These are phyloP conservation scores for Stachybotrys elegans DNA, from an alignment of 2,329 filamentous ascomycete species.

Conservation along the genomic window DNA sequence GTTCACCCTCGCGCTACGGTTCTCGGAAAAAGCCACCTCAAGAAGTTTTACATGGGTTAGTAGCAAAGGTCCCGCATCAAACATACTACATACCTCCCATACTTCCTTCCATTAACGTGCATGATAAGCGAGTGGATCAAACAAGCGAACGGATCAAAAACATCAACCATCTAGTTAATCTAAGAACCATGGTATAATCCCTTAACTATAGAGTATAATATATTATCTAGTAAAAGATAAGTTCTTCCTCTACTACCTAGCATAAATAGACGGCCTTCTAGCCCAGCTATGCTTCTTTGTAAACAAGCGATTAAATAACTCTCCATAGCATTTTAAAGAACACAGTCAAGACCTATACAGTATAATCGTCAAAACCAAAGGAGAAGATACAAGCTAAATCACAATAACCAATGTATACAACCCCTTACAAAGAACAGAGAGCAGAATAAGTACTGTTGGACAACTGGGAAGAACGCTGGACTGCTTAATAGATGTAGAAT, in stretches of 20 bases:
- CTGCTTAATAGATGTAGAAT: background rate
- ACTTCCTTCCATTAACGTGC: too few species aligned
- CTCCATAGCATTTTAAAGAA: background rate
- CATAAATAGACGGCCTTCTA: conserved; percentile 1
- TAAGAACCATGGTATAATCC: background rate
- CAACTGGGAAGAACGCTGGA: background rate
- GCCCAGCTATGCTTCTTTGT: conserved; percentile 2
- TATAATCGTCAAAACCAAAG: background rate
- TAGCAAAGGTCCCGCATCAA: too few species aligned
- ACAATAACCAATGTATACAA: conserved; percentile 4
- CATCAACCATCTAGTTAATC: background rate
- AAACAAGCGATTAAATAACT: conserved; percentile 2
- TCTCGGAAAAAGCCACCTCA: too few species aligned
- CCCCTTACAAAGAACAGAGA: background rate
- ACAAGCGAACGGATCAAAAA: conserved; percentile 2
- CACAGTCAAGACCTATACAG: background rate
- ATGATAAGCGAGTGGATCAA: too few species aligned
- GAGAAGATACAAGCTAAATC: background rate
- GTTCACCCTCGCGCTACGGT: too few species aligned
- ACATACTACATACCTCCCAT: too few species aligned
- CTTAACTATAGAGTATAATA: conserved; percentile 1
- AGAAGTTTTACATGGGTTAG: too few species aligned
- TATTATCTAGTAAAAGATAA: conserved; percentile 1
- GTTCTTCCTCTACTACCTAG: too few species aligned
- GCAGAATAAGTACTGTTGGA: background rate